phyloP scores from a whole-genome alignment of 2,329 filamentous ascomycete species.

The Dryadomyces sulphureus region DNA sequence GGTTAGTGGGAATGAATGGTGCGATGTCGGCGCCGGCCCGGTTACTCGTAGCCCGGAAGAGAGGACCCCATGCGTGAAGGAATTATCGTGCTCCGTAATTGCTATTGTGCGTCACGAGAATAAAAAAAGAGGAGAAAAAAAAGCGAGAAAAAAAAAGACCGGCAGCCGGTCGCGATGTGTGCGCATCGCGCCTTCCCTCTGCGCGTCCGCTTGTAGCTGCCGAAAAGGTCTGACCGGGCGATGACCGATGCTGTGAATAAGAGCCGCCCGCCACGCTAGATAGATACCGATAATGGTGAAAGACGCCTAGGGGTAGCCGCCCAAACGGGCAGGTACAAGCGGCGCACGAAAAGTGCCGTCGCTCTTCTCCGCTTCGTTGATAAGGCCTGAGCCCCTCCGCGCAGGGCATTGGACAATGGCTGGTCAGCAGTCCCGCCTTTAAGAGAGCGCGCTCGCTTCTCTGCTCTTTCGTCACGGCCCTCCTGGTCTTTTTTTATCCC shows the following conservation, averaged over 20 bases:
- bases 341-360: background rate
- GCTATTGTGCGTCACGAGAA: no score
- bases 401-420: background rate
- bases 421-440: background rate
- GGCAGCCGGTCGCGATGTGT: no score
- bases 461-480: no score
- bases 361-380: background rate
- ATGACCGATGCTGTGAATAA: no score
- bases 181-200: background rate
- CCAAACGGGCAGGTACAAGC: background rate
- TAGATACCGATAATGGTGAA: no score
- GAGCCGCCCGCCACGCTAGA: no score
- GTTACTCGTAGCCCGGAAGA: no score
- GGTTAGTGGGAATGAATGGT: background rate
- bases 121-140: no score
- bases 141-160: background rate
- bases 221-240: conserved; percentile 3
- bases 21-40: conserved; percentile 1
- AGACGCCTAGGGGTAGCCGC: no score
- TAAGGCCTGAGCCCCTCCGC: background rate
- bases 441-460: background rate
- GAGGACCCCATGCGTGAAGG: no score
- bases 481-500: no score
- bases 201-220: conserved; percentile 3
- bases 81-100: no score